Evolutionary conservation across 306 rosid species (phyloP).

Genomic region (Pueraria montana): DNA sequence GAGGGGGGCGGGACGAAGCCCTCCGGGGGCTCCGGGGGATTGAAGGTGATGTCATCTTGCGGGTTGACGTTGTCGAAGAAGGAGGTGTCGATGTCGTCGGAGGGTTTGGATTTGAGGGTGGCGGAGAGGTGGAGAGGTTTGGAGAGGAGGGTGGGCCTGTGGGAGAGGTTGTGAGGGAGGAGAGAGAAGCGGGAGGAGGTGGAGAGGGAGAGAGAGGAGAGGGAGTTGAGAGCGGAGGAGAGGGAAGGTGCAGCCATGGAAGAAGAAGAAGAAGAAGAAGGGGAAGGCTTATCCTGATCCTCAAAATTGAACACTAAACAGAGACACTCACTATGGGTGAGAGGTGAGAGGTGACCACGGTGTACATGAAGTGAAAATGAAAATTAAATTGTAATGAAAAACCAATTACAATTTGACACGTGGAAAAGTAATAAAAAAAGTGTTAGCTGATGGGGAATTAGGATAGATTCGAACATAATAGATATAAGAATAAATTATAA

Average conservation of each 20-base stretch:
- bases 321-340: no score
- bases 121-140: background rate
- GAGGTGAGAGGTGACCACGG: no score
- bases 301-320: no score
- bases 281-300: conserved; percentile 2
- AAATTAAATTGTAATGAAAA: no score
- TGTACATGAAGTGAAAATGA: no score
- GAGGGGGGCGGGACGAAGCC: conserved; percentile 72
- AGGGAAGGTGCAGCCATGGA: conserved; percentile 59
- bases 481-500: no score
- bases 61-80: conserved; percentile 72
- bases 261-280: no score
- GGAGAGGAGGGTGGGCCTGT: conserved; percentile 44
- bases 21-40: conserved; percentile 83
- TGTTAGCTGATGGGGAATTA: no score
- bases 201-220: conserved; percentile 68
- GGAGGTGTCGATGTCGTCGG: conserved; percentile 70
- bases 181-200: conserved; percentile 55
- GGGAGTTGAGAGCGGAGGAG: conserved; percentile 60
- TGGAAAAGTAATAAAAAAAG: no score
- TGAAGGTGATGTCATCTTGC: conserved; percentile 58
- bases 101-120: conserved; percentile 49
- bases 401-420: no score
- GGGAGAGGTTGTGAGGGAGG: conserved; percentile 44
- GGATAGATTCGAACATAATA: no score